Evolutionary conservation across 2,329 filamentous ascomycete genomes (phyloP), one percentile per base, ranked within the genome.

Genomic region (Claviceps monticola): DNA sequence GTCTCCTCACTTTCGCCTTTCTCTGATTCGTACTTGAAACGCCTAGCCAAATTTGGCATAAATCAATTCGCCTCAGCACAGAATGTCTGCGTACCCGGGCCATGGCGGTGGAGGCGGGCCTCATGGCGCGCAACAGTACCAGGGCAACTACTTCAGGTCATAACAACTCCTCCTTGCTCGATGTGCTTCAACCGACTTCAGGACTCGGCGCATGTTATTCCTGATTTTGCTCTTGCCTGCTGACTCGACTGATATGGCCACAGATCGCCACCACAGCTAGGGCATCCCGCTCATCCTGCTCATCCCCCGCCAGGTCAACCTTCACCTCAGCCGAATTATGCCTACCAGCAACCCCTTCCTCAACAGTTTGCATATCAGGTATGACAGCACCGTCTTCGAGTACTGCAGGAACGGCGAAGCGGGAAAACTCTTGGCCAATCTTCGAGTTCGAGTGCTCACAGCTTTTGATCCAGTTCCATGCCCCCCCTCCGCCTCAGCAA

Each of bases 11-110:
- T 3, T 34, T 11, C 29, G 1, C 3, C 29, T 34, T 11, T 9
- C 29, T 11, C 9, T 34, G 9, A 34, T 34, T 34, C 9, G 8
- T 11, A 34, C 29, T 34, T 34, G 29, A 34, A 9, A 34, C 29
- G 29, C 29, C 29, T 11, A 34, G 29, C 29, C 29, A 34, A 11
- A 34, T 11, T 36, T 26, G 39, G 4, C 37, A 49, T 36, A 19
- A 23, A 42, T 9, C 21, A 43, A 26, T 9, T 16, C 14, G 39
- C 47, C 29, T 47, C 42, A 43, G 46, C 56, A 55, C 46, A 59
- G 56, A 54, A 84, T 84, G 81, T 82, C 81, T 58, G 80, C 78
- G 61, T 84, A 82, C 64, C 78, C 78, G 57, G 68, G 70, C 47
- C 80, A 82, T 61, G 69, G 19, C 19, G 44, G 36, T 2, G 49